Conservation (phyloP, 352 stramenopile genomes). For the Phytopythium cucurbitacearum region DNA sequence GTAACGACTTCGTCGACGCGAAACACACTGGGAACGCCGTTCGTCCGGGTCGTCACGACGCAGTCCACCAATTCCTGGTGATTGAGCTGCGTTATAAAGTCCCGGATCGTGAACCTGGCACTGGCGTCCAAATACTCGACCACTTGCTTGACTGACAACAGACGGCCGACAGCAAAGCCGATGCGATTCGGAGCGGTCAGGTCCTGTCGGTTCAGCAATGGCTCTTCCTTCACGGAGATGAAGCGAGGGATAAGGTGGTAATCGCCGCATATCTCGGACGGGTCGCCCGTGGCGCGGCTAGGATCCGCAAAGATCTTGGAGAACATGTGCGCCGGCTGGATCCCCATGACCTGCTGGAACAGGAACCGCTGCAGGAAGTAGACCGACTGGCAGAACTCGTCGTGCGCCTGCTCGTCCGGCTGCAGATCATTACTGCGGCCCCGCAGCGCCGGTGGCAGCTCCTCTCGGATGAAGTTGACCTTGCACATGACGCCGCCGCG, state of each 20-base stretch:
- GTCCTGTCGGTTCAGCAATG: conserved; percentile 58
- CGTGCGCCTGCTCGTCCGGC: conserved; percentile 19
- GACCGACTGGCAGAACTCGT: conserved; percentile 47
- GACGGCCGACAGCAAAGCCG: conserved; percentile 65
- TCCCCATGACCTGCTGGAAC: conserved; percentile 70
- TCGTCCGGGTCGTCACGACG: conserved; percentile 72
- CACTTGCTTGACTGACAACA: conserved; percentile 62
- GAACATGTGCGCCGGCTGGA: conserved; percentile 71
- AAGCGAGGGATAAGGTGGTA: conserved; percentile 84
- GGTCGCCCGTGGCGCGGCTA: conserved; percentile 42
- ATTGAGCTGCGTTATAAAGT: conserved; percentile 49
- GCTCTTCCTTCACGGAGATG: conserved; percentile 60
- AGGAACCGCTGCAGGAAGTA: conserved; percentile 71
- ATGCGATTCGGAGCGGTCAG: conserved; percentile 68
- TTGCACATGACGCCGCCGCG: conserved; percentile 76
- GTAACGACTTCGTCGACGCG: conserved; percentile 55
- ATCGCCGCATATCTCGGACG: conserved; percentile 58
- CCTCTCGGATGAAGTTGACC: conserved; percentile 59
- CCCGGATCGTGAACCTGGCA: conserved; percentile 36
- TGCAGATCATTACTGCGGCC: conserved; percentile 16
- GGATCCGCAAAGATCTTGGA: conserved; percentile 54
- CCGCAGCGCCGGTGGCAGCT: conserved; percentile 47
- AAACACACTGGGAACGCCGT: conserved; percentile 51
- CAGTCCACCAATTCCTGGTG: conserved; percentile 54
- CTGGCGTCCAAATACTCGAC: conserved; percentile 62